Evolutionary conservation across 257 asterid genomes (phyloP).

Genomic region (Plantago elongata): DNA sequence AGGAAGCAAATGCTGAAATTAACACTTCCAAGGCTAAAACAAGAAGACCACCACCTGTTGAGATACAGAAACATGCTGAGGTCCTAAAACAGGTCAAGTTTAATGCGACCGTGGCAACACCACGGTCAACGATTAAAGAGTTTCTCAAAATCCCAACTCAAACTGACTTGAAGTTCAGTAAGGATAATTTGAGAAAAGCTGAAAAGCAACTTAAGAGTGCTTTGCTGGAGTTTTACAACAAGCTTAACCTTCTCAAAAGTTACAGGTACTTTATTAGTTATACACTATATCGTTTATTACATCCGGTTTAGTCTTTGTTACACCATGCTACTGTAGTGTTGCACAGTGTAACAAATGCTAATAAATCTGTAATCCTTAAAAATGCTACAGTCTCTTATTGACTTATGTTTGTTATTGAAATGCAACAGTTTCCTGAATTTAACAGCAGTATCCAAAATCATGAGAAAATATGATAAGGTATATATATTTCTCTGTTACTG

Average conservation of each 20-base stretch:
- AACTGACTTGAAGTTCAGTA: constrained; percentile 36
- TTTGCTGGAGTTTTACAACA: constrained; percentile 41
- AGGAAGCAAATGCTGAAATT: constrained; percentile 10
- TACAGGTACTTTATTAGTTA: constrained; percentile 27
- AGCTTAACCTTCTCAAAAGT: constrained; percentile 44
- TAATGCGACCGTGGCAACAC: constrained; percentile 29
- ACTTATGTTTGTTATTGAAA: constrained; percentile 2
- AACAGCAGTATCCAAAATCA: constrained; percentile 49
- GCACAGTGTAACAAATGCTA: too few species aligned
- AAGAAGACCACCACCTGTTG: constrained; percentile 21
- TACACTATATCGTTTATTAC: background rate
- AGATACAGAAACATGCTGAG: constrained; percentile 19
- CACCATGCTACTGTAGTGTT: too few species aligned
- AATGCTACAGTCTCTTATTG: background rate
- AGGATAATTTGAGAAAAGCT: constrained; percentile 39
- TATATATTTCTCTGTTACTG: background rate
- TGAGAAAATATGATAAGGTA: constrained; percentile 65
- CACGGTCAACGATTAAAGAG: constrained; percentile 39
- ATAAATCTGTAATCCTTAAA: too few species aligned
- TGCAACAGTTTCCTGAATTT: constrained; percentile 48
- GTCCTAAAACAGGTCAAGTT: constrained; percentile 37
- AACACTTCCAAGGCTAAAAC: background rate
- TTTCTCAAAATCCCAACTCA: constrained; percentile 30
- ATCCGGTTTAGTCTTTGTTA: too few species aligned
- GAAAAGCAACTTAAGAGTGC: constrained; percentile 43